These are phyloP conservation scores for Polysphondylium violaceum DNA, from an alignment of 78 protist genomes.

Conservation along the genomic window DNA sequence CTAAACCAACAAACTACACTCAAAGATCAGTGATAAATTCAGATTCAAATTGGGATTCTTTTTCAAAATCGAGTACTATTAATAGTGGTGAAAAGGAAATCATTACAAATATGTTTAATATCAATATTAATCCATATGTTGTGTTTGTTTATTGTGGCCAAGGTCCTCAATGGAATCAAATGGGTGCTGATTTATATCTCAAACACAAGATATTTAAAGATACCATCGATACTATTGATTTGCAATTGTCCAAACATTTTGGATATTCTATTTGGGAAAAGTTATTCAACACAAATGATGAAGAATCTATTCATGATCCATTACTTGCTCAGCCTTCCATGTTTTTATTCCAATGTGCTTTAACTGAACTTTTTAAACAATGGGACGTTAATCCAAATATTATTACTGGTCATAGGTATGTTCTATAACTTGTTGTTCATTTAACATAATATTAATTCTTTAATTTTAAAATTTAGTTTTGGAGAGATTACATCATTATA, in stretches of 20 bases:
- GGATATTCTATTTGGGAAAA: background rate
- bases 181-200: constrained; percentile 11
- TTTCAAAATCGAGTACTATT: background rate
- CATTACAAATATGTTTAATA: background rate
- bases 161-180: constrained; percentile 9
- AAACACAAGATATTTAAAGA: background rate
- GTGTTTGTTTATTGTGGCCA: constrained; percentile 16
- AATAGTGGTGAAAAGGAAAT: background rate
- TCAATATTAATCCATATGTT: background rate
- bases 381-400: constrained; percentile 2
- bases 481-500: constrained; percentile 43
- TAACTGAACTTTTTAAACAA: background rate
- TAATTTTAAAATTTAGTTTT: constrained; percentile 8
- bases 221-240: background rate
- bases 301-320: constrained; percentile 6
- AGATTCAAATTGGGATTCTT: background rate
- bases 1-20: background rate
- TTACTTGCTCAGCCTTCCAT: constrained; percentile 15
- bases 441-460: background rate
- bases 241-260: background rate
- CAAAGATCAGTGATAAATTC: background rate
- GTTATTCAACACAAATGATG: background rate
- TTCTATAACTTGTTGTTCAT: background rate
- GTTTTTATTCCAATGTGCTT: background rate
- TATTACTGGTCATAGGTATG: constrained; percentile 30